phyloP scores from a whole-genome alignment of 2,329 filamentous ascomycete genomes.

The Phialophora chinensis region DNA sequence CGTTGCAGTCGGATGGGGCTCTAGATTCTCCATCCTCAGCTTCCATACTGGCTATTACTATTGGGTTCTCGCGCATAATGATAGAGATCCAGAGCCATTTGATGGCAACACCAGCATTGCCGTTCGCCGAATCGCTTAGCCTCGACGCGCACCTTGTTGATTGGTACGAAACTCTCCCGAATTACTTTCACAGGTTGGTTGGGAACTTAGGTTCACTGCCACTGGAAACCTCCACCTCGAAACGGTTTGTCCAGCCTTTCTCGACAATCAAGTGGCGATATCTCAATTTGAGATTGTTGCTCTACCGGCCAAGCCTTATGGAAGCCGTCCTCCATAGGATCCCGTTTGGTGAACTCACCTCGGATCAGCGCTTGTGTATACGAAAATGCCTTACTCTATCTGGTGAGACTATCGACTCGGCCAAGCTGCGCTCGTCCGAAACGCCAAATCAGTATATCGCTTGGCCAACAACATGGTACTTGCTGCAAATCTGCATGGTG shows the following conservation, averaged over 20 bases:
- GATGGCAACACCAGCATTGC: constrained; percentile 13
- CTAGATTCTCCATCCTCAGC: constrained; percentile 4
- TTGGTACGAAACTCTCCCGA: constrained; percentile 24
- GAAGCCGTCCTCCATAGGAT: constrained; percentile 32
- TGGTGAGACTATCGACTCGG: constrained; percentile 25
- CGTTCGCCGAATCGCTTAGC: constrained; percentile 24
- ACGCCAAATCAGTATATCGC: constrained; percentile 29
- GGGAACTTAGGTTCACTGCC: background rate
- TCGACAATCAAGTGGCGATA: constrained; percentile 36
- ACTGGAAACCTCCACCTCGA: background rate
- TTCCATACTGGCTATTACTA: constrained; percentile 18
- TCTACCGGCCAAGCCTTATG: constrained; percentile 36
- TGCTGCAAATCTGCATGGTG: constrained; percentile 37
- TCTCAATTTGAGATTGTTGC: constrained; percentile 37
- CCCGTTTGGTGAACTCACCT: constrained; percentile 22
- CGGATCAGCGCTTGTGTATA: constrained; percentile 30
- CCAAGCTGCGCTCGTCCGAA: constrained; percentile 17
- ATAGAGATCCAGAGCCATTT: constrained; percentile 21
- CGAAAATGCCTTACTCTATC: constrained; percentile 24
- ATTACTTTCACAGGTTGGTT: constrained; percentile 17
- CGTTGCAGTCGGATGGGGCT: background rate
- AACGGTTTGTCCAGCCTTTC: constrained; percentile 24
- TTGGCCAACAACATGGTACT: constrained; percentile 35
- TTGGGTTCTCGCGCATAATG: constrained; percentile 27
- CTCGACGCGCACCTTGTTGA: constrained; percentile 28